Evolutionary conservation across 2,329 filamentous ascomycete genomes (phyloP), one percentile per base, ranked within the genome.

Genomic region (Xylariaceae sp.): DNA sequence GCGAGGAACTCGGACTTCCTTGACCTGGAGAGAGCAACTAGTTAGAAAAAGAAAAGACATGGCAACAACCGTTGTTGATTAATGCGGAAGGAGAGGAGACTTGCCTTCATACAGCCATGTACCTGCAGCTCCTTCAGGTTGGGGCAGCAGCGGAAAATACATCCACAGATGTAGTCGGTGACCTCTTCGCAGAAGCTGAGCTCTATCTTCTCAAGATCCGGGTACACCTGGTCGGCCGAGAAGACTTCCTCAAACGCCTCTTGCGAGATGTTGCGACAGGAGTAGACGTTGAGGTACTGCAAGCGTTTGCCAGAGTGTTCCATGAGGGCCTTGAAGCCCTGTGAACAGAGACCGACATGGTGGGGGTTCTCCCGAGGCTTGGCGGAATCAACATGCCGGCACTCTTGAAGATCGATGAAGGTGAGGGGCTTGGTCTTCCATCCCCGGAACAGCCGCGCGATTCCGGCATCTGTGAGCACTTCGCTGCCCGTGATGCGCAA

Each of bases 271-370:
- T 94, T 83, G 3, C 90, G 80, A 52, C 87, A 94, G 0, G 82
- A 84, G 11, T 85, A 75, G n/a, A 95, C 66, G 51, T 93, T 84
- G 21, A 96, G 65, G 25, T 72, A 64, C 38, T 70, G 68, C 2
- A 96, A 59, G 9, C 61, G 66, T 1, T 61, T 53, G 4, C 85
- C 84, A 0, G 88, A 94, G 53, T 95, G 90, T 1, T 65, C 62
- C 85, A 95, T 94, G 27, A 95, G 61, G 0, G 86, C 84, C 43
- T 71, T 65, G 61, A 96, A 90, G 0, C 83, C 88, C 5, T 72
- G 60, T 1, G 78, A 81, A 33, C 81, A 86, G 19, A 95, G 68
- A 2, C 89, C 90, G 28, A 90, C 62, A 16, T 72, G 68, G 36
- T 77, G 63, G 0, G 75, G 70, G 29, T 80, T 79, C 4, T 78